A percentile compares a stretch with the other conserved stretches of the same genome.
Conservation (phyloP, 441 rosid species). For the Theobroma grandiflorum region DNA sequence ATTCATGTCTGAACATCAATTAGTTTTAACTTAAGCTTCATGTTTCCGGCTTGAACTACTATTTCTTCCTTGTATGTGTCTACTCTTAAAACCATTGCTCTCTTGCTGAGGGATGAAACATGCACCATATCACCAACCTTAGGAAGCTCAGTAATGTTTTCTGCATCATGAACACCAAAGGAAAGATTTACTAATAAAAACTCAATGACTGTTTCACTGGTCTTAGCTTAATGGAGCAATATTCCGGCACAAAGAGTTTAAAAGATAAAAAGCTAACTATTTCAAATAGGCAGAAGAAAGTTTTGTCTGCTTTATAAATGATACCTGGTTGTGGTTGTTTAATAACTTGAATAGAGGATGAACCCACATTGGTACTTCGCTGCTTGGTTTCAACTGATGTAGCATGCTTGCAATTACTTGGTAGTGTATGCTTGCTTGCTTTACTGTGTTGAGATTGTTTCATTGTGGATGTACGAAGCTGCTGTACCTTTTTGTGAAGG, state of each 20-base stretch:
- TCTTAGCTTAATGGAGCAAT: slow-evolving; percentile 1
- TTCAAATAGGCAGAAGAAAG: slow-evolving; percentile 19
- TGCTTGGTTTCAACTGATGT: slow-evolving; percentile 34
- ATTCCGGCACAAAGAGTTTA: not conserved
- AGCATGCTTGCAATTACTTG: slow-evolving; percentile 29
- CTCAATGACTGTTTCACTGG: not conserved
- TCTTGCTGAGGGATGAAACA: slow-evolving; percentile 67
- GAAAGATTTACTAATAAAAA: slow-evolving; percentile 27
- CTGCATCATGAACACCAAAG: slow-evolving; percentile 38
- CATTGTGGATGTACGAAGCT: slow-evolving; percentile 55
- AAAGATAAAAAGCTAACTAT: not conserved
- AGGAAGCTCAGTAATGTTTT: slow-evolving; percentile 52
- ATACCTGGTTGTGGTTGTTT: slow-evolving; percentile 54
- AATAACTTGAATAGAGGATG: slow-evolving; percentile 41
- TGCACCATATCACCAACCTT: slow-evolving; percentile 66
- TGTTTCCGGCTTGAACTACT: slow-evolving; percentile 79
- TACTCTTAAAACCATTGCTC: slow-evolving; percentile 69
- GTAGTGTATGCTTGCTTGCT: slow-evolving; percentile 39
- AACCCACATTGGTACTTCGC: slow-evolving; percentile 14
- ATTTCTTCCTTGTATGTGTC: slow-evolving; percentile 76
- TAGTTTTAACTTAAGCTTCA: slow-evolving; percentile 81
- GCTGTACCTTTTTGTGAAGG: slow-evolving; percentile 69
- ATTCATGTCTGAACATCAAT: slow-evolving; percentile 46
- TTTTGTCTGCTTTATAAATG: slow-evolving; percentile 15
- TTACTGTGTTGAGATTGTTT: slow-evolving; percentile 42